A percentile compares a stretch with the other conserved stretches of the same genome.
These are phyloP conservation scores for Rhodocollybia butyracea DNA, from an alignment of 768 basidiomycete species.

Conservation along the genomic window DNA sequence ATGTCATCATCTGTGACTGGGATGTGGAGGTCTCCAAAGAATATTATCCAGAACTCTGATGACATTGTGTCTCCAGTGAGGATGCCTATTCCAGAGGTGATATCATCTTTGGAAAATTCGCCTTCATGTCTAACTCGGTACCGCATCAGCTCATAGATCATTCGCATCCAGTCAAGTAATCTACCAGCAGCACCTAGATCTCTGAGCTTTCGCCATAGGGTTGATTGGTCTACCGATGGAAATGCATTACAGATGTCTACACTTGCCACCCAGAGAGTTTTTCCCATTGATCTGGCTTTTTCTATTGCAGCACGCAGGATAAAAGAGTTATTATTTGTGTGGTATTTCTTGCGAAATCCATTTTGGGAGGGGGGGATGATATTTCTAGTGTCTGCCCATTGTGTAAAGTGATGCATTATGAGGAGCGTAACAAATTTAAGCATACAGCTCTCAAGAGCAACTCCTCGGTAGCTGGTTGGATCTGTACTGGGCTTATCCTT, in stretches of 20 bases:
- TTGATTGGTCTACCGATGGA: conserved; percentile 28
- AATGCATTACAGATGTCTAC: conserved; percentile 30
- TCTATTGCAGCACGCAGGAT: conserved; percentile 18
- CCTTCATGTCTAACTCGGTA: conserved; percentile 1
- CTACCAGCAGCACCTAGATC: conserved; percentile 13
- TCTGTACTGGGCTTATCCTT: background rate
- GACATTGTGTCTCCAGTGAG: background rate
- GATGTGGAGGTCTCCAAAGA: too few relatives aligned
- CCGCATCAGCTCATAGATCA: conserved; percentile 3
- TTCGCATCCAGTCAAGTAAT: conserved; percentile 10
- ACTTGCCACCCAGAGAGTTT: conserved; percentile 17
- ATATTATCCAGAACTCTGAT: background rate
- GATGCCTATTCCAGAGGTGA: background rate
- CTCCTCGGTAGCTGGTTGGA: background rate
- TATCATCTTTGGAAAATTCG: background rate
- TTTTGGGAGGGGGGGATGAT: conserved; percentile 26
- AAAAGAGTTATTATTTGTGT: conserved; percentile 27
- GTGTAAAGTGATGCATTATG: background rate
- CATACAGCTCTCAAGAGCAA: too few relatives aligned
- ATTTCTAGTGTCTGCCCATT: conserved; percentile 12
- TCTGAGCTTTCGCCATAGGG: conserved; percentile 27
- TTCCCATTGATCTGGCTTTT: conserved; percentile 4
- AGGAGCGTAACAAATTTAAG: conserved; percentile 1
- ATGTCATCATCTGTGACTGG: background rate
- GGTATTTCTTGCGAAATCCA: conserved; percentile 22